Evolutionary conservation across 352 stramenopile genomes (phyloP).

Genomic region (Globisporangium camurandrum): DNA sequence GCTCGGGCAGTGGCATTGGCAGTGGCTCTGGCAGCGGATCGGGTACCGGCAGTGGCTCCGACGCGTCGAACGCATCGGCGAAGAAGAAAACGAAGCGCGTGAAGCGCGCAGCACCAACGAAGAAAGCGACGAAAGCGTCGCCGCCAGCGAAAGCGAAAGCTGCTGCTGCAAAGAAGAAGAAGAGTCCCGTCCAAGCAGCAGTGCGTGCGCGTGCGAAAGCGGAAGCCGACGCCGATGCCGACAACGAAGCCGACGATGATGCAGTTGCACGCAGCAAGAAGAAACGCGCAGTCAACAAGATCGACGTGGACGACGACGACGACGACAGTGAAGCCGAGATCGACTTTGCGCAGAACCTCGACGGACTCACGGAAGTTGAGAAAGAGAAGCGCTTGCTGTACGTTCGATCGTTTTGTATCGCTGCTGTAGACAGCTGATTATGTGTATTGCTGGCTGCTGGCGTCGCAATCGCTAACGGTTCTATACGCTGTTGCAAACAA

Average conservation of each 20-base stretch:
- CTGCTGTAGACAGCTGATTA: too few species aligned
- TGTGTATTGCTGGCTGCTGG: background rate
- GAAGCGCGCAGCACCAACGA: constrained; percentile 23
- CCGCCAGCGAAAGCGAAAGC: constrained; percentile 25
- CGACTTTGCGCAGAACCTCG: constrained; percentile 28
- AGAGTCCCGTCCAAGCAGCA: constrained; percentile 24
- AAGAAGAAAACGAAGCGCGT: constrained; percentile 41
- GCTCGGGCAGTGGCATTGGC: constrained; percentile 23
- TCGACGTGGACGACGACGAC: constrained; percentile 43
- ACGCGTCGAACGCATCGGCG: constrained; percentile 11
- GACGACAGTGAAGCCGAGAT: constrained; percentile 51
- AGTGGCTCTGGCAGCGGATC: constrained; percentile 23
- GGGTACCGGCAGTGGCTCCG: constrained; percentile 23
- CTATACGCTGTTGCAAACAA: background rate
- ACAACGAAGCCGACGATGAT: constrained; percentile 53
- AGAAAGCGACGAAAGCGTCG: constrained; percentile 29
- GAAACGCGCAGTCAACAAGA: constrained; percentile 24
- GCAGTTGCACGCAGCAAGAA: constrained; percentile 16
- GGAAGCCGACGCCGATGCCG: constrained; percentile 45
- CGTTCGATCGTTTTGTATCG: constrained; percentile 6
- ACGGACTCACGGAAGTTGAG: constrained; percentile 76
- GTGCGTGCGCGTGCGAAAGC: constrained; percentile 26
- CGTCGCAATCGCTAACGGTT: background rate
- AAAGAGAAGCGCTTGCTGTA: constrained; percentile 81
- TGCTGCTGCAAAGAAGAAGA: constrained; percentile 8